Percentiles rank a stretch among this genome's conserved stretches.
These are phyloP conservation scores for Candida pseudofarinosa DNA, from an alignment of 805 yeast genomes.

Conservation along the genomic window DNA sequence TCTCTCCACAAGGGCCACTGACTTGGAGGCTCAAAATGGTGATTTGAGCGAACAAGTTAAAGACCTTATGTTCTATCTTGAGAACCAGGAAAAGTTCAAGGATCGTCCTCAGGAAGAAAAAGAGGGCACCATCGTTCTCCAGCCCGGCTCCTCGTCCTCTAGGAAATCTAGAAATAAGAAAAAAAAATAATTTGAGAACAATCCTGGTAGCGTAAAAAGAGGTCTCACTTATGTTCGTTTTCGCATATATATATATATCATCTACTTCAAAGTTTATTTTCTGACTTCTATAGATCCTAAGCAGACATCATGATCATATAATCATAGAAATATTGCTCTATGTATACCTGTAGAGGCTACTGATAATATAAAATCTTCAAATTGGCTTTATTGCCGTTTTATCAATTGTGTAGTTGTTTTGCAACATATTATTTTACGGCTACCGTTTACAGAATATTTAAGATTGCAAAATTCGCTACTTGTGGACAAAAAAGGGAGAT, in stretches of 20 bases:
- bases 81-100: conserved; percentile 66
- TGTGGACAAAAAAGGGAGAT: neutral
- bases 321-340: too few relatives aligned
- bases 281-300: too few relatives aligned
- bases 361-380: too few relatives aligned
- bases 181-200: conserved; percentile 19
- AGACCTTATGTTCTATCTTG: conserved; percentile 79
- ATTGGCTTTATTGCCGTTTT: too few relatives aligned
- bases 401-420: too few relatives aligned
- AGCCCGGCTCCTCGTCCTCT: conserved; percentile 15
- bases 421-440: neutral
- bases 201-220: conserved; percentile 1
- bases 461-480: neutral
- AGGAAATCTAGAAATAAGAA: conserved; percentile 12
- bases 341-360: too few relatives aligned
- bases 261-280: neutral
- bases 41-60: conserved; percentile 54
- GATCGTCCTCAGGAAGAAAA: conserved; percentile 67
- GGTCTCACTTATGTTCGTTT: too few relatives aligned
- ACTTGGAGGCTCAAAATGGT: conserved; percentile 20
- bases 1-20: conserved; percentile 20
- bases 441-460: neutral
- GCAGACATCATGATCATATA: too few relatives aligned
- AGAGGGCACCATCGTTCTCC: conserved; percentile 62
- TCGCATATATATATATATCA: neutral